Conservation (phyloP, 208 protist genomes). For the Crithidia acanthocephali region DNA sequence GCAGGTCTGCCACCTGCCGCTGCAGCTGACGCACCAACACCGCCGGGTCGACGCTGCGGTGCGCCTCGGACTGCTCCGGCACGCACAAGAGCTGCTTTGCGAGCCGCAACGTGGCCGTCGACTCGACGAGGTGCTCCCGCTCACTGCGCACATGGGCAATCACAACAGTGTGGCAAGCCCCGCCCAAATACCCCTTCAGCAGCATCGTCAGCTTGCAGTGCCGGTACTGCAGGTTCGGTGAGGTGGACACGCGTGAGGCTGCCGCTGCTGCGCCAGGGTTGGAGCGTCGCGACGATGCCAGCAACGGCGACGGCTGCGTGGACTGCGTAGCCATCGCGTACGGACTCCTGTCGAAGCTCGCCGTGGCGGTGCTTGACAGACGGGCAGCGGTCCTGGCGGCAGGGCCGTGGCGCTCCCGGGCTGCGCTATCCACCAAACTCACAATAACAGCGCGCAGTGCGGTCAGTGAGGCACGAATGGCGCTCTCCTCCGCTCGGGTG, state of each 20-base stretch:
- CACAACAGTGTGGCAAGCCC: conserved; percentile 78
- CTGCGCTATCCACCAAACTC: conserved; percentile 37
- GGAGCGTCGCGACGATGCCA: no score
- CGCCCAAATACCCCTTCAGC: conserved; percentile 89
- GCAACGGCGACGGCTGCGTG: not conserved
- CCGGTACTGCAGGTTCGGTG: conserved; percentile 61
- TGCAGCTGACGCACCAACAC: conserved; percentile 75
- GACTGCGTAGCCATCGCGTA: not conserved
- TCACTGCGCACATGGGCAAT: conserved; percentile 86
- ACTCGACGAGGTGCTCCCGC: conserved; percentile 65
- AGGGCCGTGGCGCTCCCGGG: no score
- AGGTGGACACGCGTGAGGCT: not conserved
- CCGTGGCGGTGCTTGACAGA: no score
- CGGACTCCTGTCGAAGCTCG: no score
- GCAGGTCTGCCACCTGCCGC: conserved; percentile 83
- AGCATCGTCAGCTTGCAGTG: conserved; percentile 92
- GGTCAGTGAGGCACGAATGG: conserved; percentile 79
- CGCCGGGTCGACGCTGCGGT: conserved; percentile 73
- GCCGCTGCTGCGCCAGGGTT: not conserved
- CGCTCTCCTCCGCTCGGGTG: conserved; percentile 11
- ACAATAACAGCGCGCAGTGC: conserved; percentile 94
- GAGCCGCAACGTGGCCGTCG: conserved; percentile 89
- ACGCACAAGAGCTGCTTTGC: conserved; percentile 90
- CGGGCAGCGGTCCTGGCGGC: no score
- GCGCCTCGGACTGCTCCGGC: conserved; percentile 59